Evolutionary conservation across 768 basidiomycete species (phyloP).

Genomic region (Lactifluus echinatus): DNA sequence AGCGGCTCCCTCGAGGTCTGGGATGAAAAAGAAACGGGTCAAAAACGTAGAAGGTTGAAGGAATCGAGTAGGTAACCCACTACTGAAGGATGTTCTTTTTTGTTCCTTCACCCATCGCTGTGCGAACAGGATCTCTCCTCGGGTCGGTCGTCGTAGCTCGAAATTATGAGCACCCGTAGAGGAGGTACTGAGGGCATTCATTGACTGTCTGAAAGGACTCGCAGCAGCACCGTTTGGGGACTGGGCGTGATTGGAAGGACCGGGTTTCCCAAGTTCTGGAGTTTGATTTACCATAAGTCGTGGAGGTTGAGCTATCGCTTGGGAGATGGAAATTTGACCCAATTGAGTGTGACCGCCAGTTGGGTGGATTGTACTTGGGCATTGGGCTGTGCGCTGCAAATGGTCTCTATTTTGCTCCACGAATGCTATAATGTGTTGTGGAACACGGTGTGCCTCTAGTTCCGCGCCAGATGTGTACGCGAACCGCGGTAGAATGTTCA

Average conservation of each 20-base stretch:
- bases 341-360: slow-evolving; percentile 7
- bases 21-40: neutral
- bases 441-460: slow-evolving; percentile 10
- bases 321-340: neutral
- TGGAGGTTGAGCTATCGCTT: neutral
- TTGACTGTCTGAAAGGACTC: no score
- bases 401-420: slow-evolving; percentile 13
- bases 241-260: neutral
- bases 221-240: no score
- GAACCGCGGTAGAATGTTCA: slow-evolving; percentile 16
- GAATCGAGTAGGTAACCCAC: neutral
- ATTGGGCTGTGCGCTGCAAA: slow-evolving; percentile 9
- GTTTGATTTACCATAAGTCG: neutral
- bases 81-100: neutral
- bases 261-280: neutral
- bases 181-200: neutral
- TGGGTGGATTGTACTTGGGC: slow-evolving; percentile 9
- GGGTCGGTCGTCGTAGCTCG: neutral
- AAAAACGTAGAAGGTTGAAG: neutral
- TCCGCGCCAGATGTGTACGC: slow-evolving; percentile 15
- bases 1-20: neutral
- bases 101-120: slow-evolving; percentile 8
- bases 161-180: neutral
- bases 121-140: neutral
- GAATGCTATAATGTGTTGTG: slow-evolving; percentile 4